These are phyloP conservation scores for Trametopsis cervina DNA, from an alignment of 768 basidiomycete genomes.

Conservation along the genomic window DNA sequence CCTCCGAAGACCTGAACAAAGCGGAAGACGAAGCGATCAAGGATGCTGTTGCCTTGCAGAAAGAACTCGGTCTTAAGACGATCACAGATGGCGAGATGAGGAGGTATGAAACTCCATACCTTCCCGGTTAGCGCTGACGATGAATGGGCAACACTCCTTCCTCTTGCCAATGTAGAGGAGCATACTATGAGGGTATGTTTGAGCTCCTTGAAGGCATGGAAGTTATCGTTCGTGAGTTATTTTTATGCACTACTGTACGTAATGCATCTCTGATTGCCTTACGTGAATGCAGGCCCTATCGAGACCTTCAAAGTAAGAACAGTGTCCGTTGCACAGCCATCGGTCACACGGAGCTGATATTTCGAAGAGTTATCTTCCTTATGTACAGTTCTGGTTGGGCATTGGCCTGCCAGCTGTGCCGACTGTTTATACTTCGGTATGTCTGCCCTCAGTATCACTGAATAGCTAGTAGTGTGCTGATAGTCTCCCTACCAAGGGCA, in stretches of 20 bases:
- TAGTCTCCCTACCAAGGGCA: conserved; percentile 36
- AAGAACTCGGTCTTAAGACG: conserved; percentile 43
- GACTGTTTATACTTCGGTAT: conserved; percentile 17
- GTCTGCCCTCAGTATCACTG: neutral
- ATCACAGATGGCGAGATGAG: conserved; percentile 55
- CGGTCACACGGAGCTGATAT: neutral
- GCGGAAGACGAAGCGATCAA: conserved; percentile 47
- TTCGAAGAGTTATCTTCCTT: conserved; percentile 17
- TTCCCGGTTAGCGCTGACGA: neutral
- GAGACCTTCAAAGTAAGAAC: conserved; percentile 34
- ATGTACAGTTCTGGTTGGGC: conserved; percentile 13
- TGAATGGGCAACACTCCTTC: too few species aligned
- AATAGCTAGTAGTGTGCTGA: too few species aligned
- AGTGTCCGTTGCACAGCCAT: conserved; percentile 13
- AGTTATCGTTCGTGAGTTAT: conserved; percentile 15
- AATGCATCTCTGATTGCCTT: neutral
- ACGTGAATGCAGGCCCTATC: conserved; percentile 11
- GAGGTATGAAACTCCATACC: conserved; percentile 16
- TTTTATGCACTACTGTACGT: neutral
- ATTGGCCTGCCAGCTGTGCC: conserved; percentile 16
- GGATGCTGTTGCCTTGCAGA: conserved; percentile 46
- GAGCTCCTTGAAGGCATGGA: conserved; percentile 59
- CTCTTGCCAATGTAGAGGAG: conserved; percentile 36
- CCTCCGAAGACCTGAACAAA: conserved; percentile 34
- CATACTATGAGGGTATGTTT: conserved; percentile 59